Evolutionary conservation across 257 asterid species (phyloP).

Genomic region (Solanum pennellii): DNA sequence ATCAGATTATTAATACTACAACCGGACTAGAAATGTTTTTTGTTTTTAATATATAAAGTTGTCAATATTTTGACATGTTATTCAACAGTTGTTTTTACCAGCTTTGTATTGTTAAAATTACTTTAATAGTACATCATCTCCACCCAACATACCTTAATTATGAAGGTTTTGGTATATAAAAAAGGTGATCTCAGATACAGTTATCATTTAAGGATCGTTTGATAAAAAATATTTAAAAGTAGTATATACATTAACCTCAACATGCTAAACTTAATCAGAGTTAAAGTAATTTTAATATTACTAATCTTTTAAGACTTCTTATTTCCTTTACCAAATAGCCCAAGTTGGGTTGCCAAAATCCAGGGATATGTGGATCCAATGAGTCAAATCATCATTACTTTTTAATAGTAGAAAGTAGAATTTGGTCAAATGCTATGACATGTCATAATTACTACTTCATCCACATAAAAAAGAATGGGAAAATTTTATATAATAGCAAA

Average conservation of each 20-base stretch:
- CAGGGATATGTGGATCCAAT: neutral
- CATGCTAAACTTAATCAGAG: neutral
- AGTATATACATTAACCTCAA: neutral
- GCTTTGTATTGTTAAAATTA: neutral
- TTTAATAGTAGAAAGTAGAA: neutral
- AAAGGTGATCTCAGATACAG: neutral
- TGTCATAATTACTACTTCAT: neutral
- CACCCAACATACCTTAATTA: neutral
- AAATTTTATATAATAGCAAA: too few relatives aligned
- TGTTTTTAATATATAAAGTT: neutral
- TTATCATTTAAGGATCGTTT: neutral
- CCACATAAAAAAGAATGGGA: too few relatives aligned
- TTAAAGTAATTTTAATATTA: neutral
- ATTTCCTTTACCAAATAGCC: neutral
- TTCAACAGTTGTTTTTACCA: neutral
- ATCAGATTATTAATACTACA: neutral
- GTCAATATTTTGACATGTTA: neutral
- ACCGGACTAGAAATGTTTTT: neutral
- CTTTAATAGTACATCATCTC: neutral
- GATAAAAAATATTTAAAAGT: neutral
- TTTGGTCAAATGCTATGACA: neutral
- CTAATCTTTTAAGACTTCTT: neutral
- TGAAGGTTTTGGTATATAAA: neutral
- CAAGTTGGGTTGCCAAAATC: neutral
- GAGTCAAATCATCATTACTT: neutral